These are phyloP conservation scores for Chalaropsis thielavioides DNA, from an alignment of 2,329 filamentous ascomycete genomes.

Conservation along the genomic window DNA sequence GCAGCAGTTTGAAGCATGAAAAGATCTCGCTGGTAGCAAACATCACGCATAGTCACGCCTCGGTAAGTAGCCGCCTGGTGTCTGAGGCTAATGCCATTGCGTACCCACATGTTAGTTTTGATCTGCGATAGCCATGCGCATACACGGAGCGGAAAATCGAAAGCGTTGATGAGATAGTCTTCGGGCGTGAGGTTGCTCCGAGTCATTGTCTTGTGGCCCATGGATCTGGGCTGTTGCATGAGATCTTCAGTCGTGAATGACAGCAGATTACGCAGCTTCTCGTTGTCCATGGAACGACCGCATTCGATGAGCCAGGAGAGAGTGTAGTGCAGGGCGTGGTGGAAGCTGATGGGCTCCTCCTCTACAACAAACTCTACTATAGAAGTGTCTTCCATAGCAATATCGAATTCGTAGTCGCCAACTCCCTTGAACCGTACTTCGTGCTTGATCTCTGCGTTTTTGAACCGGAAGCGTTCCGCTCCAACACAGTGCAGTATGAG, in stretches of 20 bases:
- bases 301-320: conserved; percentile 91
- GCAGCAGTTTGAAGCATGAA: conserved; percentile 85
- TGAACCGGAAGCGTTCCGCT: conserved; percentile 73
- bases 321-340: conserved; percentile 91
- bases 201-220: conserved; percentile 43
- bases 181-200: conserved; percentile 46
- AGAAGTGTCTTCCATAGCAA: conserved; percentile 39
- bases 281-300: conserved; percentile 57
- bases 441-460: conserved; percentile 74
- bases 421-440: conserved; percentile 70
- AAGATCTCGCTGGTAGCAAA: conserved; percentile 87
- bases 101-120: conserved; percentile 96
- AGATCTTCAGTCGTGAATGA: conserved; percentile 59
- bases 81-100: conserved; percentile 87
- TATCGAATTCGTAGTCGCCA: conserved; percentile 67
- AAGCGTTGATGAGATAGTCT: conserved; percentile 71
- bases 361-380: conserved; percentile 83
- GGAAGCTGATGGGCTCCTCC: conserved; percentile 85
- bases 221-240: conserved; percentile 46
- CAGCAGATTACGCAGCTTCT: conserved; percentile 53
- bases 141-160: conserved; percentile 85
- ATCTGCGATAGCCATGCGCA: conserved; percentile 97
- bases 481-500: conserved; percentile 84
- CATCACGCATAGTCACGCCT: conserved; percentile 75
- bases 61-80: conserved; percentile 93